Evolutionary conservation across 2,329 filamentous ascomycete genomes (phyloP), one percentile per base, ranked within the genome.

Genomic region (Grosmannia penicillata): DNA sequence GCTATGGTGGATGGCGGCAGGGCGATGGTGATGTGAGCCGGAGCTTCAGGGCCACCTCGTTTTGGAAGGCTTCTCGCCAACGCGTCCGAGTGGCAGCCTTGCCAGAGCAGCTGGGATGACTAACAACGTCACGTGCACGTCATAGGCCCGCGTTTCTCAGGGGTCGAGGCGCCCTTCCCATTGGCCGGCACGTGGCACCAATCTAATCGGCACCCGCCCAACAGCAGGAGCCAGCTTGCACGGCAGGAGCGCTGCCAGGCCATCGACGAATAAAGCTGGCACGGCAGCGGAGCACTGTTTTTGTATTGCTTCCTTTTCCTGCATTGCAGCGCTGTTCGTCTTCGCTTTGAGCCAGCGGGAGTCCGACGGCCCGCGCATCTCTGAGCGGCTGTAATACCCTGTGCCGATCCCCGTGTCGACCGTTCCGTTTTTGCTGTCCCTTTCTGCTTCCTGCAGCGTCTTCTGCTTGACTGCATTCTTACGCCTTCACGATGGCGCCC

Each of bases 41-140:
- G 45, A 43, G 47, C 43, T 39, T 32, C 30, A 25, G 22, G 8
- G 22, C 11, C n/a, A n/a, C n/a, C n/a, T 27, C 11, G 6, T 15
- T 29, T 32, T 27, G 33, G 15, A 22, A 23, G 19, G 31, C 30
- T 30, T 21, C 31, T 28, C 30, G 32, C 38, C 38, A 41, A 43
- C 48, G 50, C 51, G 50, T 58, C 54, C 51, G 58, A 53, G 63
- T 66, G 63, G 66, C 57, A 68, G 66, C 68, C 68, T 71, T 69
- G 61, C 52, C 49, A 45, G 53, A 53, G 51, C 53, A 60, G 55
- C 56, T 59, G 3, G 0, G 48, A 56, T 65, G 61, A 65, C 59
- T 63, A 61, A 65, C 11, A 4, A 13, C 8, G 23, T 37, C 35
- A 37, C 27, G 27, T 37, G 35, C 6, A 24, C 8, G 53, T 25